Evolutionary conservation across 768 basidiomycete genomes (phyloP).

Genomic region (Serpula lacrymans): DNA sequence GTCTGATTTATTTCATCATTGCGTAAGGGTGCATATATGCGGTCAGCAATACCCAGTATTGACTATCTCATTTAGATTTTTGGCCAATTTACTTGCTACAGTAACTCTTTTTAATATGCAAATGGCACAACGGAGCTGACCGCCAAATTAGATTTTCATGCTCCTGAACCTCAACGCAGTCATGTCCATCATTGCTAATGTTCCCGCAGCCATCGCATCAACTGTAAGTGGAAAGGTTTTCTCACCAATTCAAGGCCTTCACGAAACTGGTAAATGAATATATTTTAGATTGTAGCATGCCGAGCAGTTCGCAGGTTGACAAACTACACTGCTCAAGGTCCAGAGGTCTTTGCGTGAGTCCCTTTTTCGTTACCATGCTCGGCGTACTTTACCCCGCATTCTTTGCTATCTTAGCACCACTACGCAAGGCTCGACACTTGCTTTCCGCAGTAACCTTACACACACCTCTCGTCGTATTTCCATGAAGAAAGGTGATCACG

Average conservation of each 20-base stretch:
- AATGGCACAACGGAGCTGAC: too few relatives aligned
- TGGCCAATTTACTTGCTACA: constrained; percentile 61
- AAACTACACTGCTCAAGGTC: constrained; percentile 48
- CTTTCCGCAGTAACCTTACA: constrained; percentile 48
- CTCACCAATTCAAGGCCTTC: background rate
- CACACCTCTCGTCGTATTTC: constrained; percentile 20
- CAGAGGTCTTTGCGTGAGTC: constrained; percentile 53
- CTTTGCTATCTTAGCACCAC: constrained; percentile 32
- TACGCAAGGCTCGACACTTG: constrained; percentile 49
- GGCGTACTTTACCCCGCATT: constrained; percentile 3
- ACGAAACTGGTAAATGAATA: background rate
- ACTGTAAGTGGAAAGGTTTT: constrained; percentile 42
- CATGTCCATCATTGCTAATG: constrained; percentile 72
- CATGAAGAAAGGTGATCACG: constrained; percentile 43
- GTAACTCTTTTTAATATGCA: constrained; percentile 18
- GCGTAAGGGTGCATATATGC: constrained; percentile 45
- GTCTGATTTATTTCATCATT: constrained; percentile 67
- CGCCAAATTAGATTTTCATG: constrained; percentile 52
- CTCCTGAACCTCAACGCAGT: constrained; percentile 65
- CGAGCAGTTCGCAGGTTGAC: constrained; percentile 63
- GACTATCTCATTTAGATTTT: constrained; percentile 42
- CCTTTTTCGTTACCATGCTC: constrained; percentile 24
- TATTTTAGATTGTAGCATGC: constrained; percentile 57
- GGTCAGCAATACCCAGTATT: constrained; percentile 1
- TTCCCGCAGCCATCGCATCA: constrained; percentile 66